These are phyloP conservation scores for Diplodia sapinea DNA, from an alignment of 2,329 filamentous ascomycete species.

Conservation along the genomic window DNA sequence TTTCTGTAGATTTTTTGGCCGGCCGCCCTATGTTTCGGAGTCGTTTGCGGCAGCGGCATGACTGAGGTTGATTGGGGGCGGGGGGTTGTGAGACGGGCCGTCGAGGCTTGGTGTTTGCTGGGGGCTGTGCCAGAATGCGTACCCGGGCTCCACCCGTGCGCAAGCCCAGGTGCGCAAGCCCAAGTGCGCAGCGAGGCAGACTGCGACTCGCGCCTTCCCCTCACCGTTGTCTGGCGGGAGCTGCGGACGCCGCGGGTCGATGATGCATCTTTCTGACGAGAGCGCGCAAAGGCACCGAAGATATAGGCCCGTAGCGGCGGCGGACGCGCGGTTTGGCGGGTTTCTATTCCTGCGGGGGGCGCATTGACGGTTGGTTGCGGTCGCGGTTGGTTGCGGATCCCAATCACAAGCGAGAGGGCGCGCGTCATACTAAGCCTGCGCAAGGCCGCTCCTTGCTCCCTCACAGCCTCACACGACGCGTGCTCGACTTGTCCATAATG, in stretches of 20 bases:
- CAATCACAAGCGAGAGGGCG: slow-evolving; percentile 8
- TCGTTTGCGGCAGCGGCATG: neutral
- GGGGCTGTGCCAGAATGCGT: slow-evolving; percentile 18
- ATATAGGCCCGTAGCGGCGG: neutral
- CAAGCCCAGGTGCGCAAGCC: slow-evolving; percentile 9
- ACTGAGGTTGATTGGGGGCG: neutral
- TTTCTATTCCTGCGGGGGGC: neutral
- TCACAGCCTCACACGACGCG: slow-evolving; percentile 29
- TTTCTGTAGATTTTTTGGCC: neutral
- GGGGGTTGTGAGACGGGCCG: slow-evolving; percentile 15
- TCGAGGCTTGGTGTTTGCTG: slow-evolving; percentile 4
- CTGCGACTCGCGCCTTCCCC: slow-evolving; percentile 2
- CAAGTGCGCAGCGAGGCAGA: slow-evolving; percentile 5
- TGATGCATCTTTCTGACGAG: slow-evolving; percentile 1
- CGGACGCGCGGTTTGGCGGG: slow-evolving; percentile 10
- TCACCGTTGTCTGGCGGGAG: neutral
- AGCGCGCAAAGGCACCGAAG: neutral
- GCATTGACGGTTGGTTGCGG: slow-evolving; percentile 7
- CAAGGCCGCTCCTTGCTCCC: slow-evolving; percentile 14
- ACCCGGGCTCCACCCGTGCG: neutral
- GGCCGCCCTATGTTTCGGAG: neutral
- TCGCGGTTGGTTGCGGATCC: neutral
- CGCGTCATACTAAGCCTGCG: slow-evolving; percentile 28
- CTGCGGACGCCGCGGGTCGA: slow-evolving; percentile 2
- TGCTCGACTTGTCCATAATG: slow-evolving; percentile 12